Conservation (phyloP, 2,329 filamentous ascomycete species). For the Metarhizium rileyi region DNA sequence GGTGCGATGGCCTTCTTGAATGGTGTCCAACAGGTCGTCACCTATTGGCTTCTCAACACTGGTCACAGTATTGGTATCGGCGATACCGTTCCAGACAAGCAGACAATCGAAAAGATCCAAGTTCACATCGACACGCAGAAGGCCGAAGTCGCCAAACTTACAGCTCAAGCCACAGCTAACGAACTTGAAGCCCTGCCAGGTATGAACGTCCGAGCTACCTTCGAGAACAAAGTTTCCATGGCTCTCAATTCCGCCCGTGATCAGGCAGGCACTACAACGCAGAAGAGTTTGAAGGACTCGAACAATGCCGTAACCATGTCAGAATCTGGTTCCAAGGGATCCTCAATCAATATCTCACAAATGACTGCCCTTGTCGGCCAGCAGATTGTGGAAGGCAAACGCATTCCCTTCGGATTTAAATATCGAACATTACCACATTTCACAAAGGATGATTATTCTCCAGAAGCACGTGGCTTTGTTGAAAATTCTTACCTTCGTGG, state of each 20-base stretch:
- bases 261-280: constrained; percentile 84
- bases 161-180: constrained; percentile 71
- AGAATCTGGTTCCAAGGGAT: constrained; percentile 93
- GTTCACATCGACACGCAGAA: constrained; percentile 75
- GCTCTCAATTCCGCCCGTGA: constrained; percentile 93
- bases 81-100: constrained; percentile 86
- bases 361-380: constrained; percentile 98
- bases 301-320: constrained; percentile 98
- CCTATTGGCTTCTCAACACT: constrained; percentile 94
- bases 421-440: constrained; percentile 96
- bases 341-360: constrained; percentile 98
- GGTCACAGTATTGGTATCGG: constrained; percentile 98
- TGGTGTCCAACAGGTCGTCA: constrained; percentile 85
- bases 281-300: constrained; percentile 84
- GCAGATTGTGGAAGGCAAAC: constrained; percentile 96
- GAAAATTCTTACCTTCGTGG: constrained; percentile 98
- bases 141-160: constrained; percentile 65
- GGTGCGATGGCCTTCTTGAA: constrained; percentile 94
- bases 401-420: constrained; percentile 98
- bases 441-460: constrained; percentile 98
- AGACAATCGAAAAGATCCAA: constrained; percentile 78
- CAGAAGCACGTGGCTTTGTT: constrained; percentile 92
- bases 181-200: constrained; percentile 85
- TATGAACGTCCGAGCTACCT: constrained; percentile 98
- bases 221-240: constrained; percentile 93